Percentiles rank a stretch among this genome's conserved stretches.
These are phyloP conservation scores for Phytopythium vexans DNA, from an alignment of 352 stramenopile species.

Conservation along the genomic window DNA sequence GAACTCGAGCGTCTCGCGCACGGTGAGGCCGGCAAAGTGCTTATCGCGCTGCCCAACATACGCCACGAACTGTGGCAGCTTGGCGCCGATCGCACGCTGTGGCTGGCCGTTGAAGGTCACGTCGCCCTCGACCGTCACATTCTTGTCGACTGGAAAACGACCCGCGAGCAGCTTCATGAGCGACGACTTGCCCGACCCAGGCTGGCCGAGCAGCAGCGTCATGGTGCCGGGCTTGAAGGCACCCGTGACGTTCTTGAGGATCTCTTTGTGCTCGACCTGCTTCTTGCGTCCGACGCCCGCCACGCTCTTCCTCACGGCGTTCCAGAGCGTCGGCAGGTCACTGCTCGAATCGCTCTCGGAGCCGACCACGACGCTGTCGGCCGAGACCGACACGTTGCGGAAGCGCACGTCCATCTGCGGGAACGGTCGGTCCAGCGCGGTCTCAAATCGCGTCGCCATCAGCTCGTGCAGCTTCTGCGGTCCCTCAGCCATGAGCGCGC, in stretches of 20 bases:
- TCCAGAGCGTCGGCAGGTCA: conserved; percentile 45
- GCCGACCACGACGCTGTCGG: conserved; percentile 27
- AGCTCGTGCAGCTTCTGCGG: conserved; percentile 36
- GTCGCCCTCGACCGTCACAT: conserved; percentile 29
- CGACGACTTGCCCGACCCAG: conserved; percentile 13
- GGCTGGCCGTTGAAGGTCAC: conserved; percentile 49
- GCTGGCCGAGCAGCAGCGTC: conserved; percentile 18
- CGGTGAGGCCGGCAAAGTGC: conserved; percentile 39
- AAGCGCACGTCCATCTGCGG: conserved; percentile 66
- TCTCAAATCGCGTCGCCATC: conserved; percentile 32
- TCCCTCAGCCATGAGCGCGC: conserved; percentile 31
- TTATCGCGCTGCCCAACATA: conserved; percentile 49
- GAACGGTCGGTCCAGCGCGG: conserved; percentile 30
- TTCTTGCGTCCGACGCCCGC: conserved; percentile 20
- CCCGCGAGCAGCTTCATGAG: conserved; percentile 25
- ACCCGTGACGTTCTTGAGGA: conserved; percentile 27
- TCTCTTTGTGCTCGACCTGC: conserved; percentile 10
- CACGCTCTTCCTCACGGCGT: conserved; percentile 33
- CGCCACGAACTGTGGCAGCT: conserved; percentile 43
- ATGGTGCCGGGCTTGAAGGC: conserved; percentile 34
- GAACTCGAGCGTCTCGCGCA: conserved; percentile 58
- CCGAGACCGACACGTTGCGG: conserved; percentile 41
- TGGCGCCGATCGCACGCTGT: conserved; percentile 20
- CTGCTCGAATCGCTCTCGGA: conserved; percentile 14
- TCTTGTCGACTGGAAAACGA: conserved; percentile 35